Conservation (phyloP, 2,329 filamentous ascomycete genomes). For the Didymella pinodella region DNA sequence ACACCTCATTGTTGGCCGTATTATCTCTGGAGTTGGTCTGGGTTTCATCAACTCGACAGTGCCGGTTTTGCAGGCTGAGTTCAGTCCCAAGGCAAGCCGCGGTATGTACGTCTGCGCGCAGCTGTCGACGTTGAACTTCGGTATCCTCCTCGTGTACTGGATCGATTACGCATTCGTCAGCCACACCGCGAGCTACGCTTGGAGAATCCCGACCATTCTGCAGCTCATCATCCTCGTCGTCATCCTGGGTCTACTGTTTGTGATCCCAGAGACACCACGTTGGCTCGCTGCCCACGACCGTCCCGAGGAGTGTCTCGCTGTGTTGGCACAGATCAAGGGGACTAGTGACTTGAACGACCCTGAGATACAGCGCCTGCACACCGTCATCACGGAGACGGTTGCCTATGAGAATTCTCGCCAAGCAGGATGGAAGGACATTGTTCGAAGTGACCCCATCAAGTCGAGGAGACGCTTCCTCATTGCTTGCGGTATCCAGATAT, state of each 20-base stretch:
- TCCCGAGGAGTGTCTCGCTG: slow-evolving; percentile 25
- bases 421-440: slow-evolving; percentile 28
- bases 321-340: slow-evolving; percentile 25
- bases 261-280: slow-evolving; percentile 27
- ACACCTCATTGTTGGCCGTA: slow-evolving; percentile 29
- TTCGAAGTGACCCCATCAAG: slow-evolving; percentile 28
- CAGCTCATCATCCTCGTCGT: slow-evolving; percentile 23
- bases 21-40: slow-evolving; percentile 43
- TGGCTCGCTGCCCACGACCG: slow-evolving; percentile 30
- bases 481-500: slow-evolving; percentile 29
- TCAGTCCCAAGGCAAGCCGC: slow-evolving; percentile 30
- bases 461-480: slow-evolving; percentile 29
- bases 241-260: slow-evolving; percentile 17
- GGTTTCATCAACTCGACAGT: slow-evolving; percentile 30
- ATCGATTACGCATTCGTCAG: slow-evolving; percentile 28
- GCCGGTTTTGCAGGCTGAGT: slow-evolving; percentile 28
- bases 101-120: slow-evolving; percentile 31
- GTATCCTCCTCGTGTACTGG: slow-evolving; percentile 29
- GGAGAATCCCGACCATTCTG: slow-evolving; percentile 26
- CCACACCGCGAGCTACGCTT: slow-evolving; percentile 27
- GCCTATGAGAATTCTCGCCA: slow-evolving; percentile 27
- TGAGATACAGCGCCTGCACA: slow-evolving; percentile 26
- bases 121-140: slow-evolving; percentile 28
- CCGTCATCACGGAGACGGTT: slow-evolving; percentile 29
- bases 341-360: slow-evolving; percentile 13